phyloP scores from a whole-genome alignment of 768 basidiomycete species.

The Termitomyces sp. region DNA sequence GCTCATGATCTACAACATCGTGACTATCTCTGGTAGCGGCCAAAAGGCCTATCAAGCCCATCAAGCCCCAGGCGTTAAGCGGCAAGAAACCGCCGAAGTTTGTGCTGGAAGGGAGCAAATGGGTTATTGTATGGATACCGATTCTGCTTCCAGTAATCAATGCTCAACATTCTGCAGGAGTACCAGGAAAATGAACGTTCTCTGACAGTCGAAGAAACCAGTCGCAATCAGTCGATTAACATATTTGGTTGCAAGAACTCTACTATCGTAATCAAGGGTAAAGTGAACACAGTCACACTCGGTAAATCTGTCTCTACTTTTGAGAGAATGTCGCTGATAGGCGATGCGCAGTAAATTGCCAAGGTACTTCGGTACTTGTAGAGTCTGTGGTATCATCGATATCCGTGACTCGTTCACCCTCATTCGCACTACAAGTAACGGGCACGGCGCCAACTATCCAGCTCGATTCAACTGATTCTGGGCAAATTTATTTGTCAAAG shows the following conservation, averaged over 20 bases:
- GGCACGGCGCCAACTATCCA: slow-evolving; percentile 90
- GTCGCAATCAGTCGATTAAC: slow-evolving; percentile 81
- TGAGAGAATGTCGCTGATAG: slow-evolving; percentile 2
- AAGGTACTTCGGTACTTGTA: slow-evolving; percentile 81
- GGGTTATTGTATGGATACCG: slow-evolving; percentile 67
- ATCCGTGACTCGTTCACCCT: slow-evolving; percentile 85
- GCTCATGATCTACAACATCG: neutral
- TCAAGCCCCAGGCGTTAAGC: slow-evolving; percentile 76
- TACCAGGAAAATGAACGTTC: slow-evolving; percentile 78
- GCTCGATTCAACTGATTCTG: slow-evolving; percentile 91
- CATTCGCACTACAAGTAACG: slow-evolving; percentile 88
- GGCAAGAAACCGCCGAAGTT: slow-evolving; percentile 93
- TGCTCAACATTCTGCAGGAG: slow-evolving; percentile 50
- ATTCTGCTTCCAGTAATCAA: neutral
- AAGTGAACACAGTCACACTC: slow-evolving; percentile 90
- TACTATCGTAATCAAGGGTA: slow-evolving; percentile 82
- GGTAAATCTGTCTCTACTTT: slow-evolving; percentile 38
- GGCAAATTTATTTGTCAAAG: slow-evolving; percentile 89
- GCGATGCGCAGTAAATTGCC: slow-evolving; percentile 66
- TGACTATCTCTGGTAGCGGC: slow-evolving; percentile 18
- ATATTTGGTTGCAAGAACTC: slow-evolving; percentile 87
- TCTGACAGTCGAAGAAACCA: slow-evolving; percentile 70
- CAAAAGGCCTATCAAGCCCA: slow-evolving; percentile 74
- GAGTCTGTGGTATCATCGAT: slow-evolving; percentile 92
- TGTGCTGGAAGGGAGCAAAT: slow-evolving; percentile 87